These are phyloP conservation scores for Ophiognomonia clavigignenti-juglandacearum DNA, from an alignment of 2,329 filamentous ascomycete genomes.

Conservation along the genomic window DNA sequence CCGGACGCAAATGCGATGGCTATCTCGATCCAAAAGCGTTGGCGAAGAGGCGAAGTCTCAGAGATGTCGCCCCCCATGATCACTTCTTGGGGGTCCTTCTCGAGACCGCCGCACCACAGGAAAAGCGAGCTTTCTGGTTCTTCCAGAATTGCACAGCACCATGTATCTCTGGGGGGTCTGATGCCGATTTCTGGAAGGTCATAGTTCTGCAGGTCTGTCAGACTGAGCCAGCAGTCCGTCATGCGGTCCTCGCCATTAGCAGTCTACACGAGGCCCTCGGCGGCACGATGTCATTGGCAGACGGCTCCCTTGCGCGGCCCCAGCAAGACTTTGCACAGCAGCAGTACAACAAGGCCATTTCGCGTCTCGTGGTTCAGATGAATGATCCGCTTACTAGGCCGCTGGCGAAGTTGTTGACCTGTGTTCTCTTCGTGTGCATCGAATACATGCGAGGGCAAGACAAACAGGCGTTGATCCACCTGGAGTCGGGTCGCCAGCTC, in stretches of 20 bases:
- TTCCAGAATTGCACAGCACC: slow-evolving; percentile 15
- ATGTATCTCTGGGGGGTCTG: slow-evolving; percentile 14
- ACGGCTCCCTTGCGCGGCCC: neutral
- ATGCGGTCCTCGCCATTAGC: slow-evolving; percentile 27
- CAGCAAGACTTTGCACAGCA: slow-evolving; percentile 30
- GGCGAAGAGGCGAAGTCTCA: slow-evolving; percentile 14
- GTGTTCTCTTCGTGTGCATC: slow-evolving; percentile 47
- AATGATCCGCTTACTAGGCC: slow-evolving; percentile 27
- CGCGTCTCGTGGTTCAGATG: slow-evolving; percentile 31
- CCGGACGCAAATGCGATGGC: slow-evolving; percentile 26
- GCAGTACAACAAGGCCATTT: slow-evolving; percentile 47
- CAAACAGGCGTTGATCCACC: slow-evolving; percentile 38
- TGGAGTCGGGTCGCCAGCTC: slow-evolving; percentile 38
- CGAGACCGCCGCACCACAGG: slow-evolving; percentile 16
- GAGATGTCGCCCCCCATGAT: slow-evolving; percentile 16
- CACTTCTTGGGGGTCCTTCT: slow-evolving; percentile 17
- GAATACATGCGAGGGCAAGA: slow-evolving; percentile 50
- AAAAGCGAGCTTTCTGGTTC: slow-evolving; percentile 15
- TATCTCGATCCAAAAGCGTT: slow-evolving; percentile 20
- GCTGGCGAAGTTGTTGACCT: slow-evolving; percentile 35
- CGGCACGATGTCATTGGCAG: slow-evolving; percentile 9
- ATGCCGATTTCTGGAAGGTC: slow-evolving; percentile 25
- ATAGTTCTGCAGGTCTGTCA: slow-evolving; percentile 24
- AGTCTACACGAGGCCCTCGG: slow-evolving; percentile 23
- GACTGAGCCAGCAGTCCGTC: slow-evolving; percentile 19